Base-by-base conservation (phyloP, 2,329 filamentous ascomycete genomes). In the Geoglossum cookeanum region DNA sequence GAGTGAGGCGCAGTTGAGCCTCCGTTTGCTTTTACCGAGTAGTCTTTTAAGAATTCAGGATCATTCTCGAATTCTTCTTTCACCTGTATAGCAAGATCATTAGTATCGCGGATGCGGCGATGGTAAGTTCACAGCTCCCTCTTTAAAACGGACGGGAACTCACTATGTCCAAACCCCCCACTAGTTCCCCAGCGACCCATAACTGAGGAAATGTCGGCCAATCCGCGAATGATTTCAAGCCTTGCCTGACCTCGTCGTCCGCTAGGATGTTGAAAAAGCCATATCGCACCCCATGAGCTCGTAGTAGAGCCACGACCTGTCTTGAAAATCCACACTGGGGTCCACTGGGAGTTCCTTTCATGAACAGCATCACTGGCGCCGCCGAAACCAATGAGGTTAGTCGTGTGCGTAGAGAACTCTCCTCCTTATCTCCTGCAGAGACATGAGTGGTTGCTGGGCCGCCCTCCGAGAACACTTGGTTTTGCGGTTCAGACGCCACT, bases 211-310 rank as follows among this genome's bases (percentile, higher is more conserved):
- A 98, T 0, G 92, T 98, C 8, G 92, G 92, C 92, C 92, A 98
- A 61, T 97, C 92, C n/a, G 89, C 89, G 69, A 83, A 97, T 72
- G 92, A 87, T 77, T 98, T 98, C 66, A 98, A 73, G 0, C 92
- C 92, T 72, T 97, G 91, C 60, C 92, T 79, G 53, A 98, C 92
- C 70, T 97, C 91, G 66, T 98, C 91, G 68, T 98, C 92, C 61
- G 92, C 92, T 64, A 98, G 72, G 62, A 98, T 98, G 68, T 98
- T 97, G 76, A 98, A 98, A 76, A 98, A 98, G 22, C 92, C 92
- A 69, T 97, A 98, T 68, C 94, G 88, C 60, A 98, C 85, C 55
- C 85, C 85, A 67, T 88, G 84, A 72, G 97, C 91, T 56, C 92
- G 80, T 64, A 98, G 72, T 52, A 98, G 79, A 30, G 75, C 82